Evolutionary conservation across 2,329 filamentous ascomycete genomes (phyloP).

Genomic region (Cladosporium oxysporum): DNA sequence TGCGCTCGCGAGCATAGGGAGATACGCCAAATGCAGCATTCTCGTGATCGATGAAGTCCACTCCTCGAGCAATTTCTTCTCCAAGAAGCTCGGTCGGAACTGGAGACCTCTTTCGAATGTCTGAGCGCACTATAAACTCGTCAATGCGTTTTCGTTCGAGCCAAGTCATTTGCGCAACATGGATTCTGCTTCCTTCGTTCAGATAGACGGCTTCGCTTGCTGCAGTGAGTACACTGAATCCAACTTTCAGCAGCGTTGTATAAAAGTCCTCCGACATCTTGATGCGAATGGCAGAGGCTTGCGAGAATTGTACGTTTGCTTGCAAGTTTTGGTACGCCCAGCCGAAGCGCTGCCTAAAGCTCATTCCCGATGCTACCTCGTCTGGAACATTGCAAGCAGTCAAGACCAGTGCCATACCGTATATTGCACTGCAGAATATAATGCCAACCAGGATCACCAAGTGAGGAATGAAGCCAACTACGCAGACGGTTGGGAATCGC

Average conservation of each 20-base stretch:
- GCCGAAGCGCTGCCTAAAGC: constrained; percentile 61
- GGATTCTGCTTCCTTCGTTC: constrained; percentile 80
- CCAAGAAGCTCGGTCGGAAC: constrained; percentile 47
- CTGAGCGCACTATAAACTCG: constrained; percentile 58
- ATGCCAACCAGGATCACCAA: constrained; percentile 84
- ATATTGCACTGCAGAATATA: constrained; percentile 72
- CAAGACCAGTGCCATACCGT: constrained; percentile 71
- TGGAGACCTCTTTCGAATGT: constrained; percentile 39
- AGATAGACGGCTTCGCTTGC: constrained; percentile 95
- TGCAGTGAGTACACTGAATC: constrained; percentile 85
- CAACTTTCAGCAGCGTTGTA: constrained; percentile 80
- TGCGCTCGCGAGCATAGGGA: constrained; percentile 69
- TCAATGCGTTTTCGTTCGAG: constrained; percentile 81
- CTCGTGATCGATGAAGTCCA: constrained; percentile 38
- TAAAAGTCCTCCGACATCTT: constrained; percentile 94
- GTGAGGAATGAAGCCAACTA: constrained; percentile 93
- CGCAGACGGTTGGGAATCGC: constrained; percentile 89
- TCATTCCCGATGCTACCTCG: constrained; percentile 46
- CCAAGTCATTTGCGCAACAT: constrained; percentile 79
- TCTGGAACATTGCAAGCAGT: constrained; percentile 69
- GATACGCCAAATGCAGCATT: constrained; percentile 39
- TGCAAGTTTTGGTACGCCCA: constrained; percentile 87
- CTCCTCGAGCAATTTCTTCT: constrained; percentile 42
- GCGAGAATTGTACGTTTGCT: constrained; percentile 81
- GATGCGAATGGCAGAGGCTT: constrained; percentile 65